Percentiles rank a stretch among this genome's conserved stretches.
These are phyloP conservation scores for Phaeotremella skinneri DNA, from an alignment of 768 basidiomycete species.

Conservation along the genomic window DNA sequence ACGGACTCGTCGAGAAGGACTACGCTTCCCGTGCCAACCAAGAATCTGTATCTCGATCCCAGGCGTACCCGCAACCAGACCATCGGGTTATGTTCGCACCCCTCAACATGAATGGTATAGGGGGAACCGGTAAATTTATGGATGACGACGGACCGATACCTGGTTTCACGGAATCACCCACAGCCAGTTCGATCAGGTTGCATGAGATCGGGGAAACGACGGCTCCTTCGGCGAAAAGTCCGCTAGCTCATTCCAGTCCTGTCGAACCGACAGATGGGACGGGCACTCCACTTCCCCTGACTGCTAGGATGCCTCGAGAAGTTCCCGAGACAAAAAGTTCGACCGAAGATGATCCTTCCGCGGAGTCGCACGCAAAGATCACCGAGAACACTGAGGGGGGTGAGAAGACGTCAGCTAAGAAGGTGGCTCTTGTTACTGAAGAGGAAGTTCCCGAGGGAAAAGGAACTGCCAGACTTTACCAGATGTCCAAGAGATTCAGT, in stretches of 20 bases:
- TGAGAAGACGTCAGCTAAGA: neutral
- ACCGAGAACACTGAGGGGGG: neutral
- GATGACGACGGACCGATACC: neutral
- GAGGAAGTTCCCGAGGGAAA: constrained; percentile 33
- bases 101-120: constrained; percentile 3
- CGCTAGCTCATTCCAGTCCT: neutral
- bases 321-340: neutral
- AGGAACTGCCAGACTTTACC: constrained; percentile 45
- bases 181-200: constrained; percentile 1
- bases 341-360: neutral
- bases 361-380: neutral
- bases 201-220: neutral
- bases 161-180: constrained; percentile 8
- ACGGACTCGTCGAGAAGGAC: neutral
- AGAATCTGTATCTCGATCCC: neutral
- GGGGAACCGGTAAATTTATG: constrained; percentile 8
- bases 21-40: neutral
- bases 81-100: constrained; percentile 25
- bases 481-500: constrained; percentile 51
- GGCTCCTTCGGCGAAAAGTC: neutral
- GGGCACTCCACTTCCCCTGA: constrained; percentile 16
- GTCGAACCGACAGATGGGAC: neutral
- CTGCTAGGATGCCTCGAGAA: constrained; percentile 17
- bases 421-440: constrained; percentile 4
- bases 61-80: neutral